Base-by-base conservation (phyloP, 2,329 filamentous ascomycete genomes). In the Dactylellina leptospora region DNA sequence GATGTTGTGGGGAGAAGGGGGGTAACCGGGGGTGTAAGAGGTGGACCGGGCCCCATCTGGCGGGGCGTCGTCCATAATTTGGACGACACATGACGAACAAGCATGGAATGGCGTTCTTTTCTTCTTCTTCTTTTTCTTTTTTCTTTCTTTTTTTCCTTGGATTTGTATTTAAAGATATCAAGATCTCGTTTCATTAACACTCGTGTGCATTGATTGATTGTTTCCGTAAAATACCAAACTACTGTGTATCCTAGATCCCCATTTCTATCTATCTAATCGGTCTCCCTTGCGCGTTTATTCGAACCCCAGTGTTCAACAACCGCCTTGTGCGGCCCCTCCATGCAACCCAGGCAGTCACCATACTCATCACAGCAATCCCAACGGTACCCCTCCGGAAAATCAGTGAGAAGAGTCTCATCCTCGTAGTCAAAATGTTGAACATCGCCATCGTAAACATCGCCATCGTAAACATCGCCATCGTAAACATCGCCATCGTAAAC, bases 321-420 rank as follows among this genome's bases (percentile, higher is more conserved):
- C 10, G 45, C 50, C 20, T 54, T 44, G 44, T 62, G 58, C 2
- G 4, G 30, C 3, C 45, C 47, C 20, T 40, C 22, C 58, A 28
- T 50, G n/a, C 58, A 62, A 3, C 58, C 58, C 1, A 18, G 22
- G 30, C 45, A 36, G n/a, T 62, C 44, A 13, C 44, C 45, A 13
- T 42, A 25, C 16, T 62, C 45, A 28, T 53, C 58, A 18, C 58
- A 62, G 23, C 58, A 62, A 25, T 51, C 36, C 28, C 45, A 62
- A 9, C n/a, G 23, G 20, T 53, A 62, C 18, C 58, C 58, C 22
- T 62, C 58, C 13, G 58, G 33, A 16, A 13, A 62, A 9, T 42
- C 22, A 9, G n/a, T 28, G 13, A 62, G 11, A 18, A 27, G 4
- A 8, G 23, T 11, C 11, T 44, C 30, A 23, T 44, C 30, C 11